A percentile compares a stretch with the other conserved stretches of the same genome.
Evolutionary conservation across 2,329 filamentous ascomycete genomes (phyloP).

Genomic region (Neurospora crassa): DNA sequence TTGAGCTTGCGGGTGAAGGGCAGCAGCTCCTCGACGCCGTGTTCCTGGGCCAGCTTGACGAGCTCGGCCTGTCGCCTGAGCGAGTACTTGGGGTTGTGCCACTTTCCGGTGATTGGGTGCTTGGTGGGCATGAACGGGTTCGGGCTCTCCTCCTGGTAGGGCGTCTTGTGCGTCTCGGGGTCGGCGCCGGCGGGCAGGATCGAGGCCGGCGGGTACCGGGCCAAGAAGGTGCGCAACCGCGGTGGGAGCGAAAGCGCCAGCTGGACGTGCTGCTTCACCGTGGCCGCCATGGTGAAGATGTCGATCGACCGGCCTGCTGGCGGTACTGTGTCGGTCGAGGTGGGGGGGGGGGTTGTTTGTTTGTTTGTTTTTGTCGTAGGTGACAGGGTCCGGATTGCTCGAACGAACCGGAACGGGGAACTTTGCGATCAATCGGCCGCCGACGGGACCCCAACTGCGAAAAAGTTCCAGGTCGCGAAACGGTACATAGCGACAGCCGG

Average conservation of each 20-base stretch:
- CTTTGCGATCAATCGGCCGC: background rate
- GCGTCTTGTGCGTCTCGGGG: conserved; percentile 30
- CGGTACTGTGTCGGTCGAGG: background rate
- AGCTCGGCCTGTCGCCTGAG: conserved; percentile 83
- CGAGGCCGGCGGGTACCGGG: conserved; percentile 69
- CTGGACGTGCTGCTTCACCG: conserved; percentile 33
- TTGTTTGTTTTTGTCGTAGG: background rate
- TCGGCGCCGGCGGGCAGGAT: conserved; percentile 39
- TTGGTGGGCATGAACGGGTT: conserved; percentile 80
- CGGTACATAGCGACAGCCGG: background rate
- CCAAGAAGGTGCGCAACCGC: conserved; percentile 77
- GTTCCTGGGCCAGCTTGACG: conserved; percentile 70
- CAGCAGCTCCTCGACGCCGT: conserved; percentile 73
- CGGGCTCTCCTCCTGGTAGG: conserved; percentile 46
- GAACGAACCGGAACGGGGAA: background rate
- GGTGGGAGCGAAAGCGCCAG: conserved; percentile 66
- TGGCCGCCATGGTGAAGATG: conserved; percentile 15
- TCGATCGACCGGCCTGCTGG: conserved; percentile 4
- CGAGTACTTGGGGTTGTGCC: conserved; percentile 76
- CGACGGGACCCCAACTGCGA: background rate
- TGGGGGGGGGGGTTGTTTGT: background rate
- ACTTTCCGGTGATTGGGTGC: conserved; percentile 69
- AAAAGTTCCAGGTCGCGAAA: conserved; percentile 6
- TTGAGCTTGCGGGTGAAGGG: conserved; percentile 70
- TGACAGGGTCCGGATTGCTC: background rate